Conservation (phyloP, 345 rosid genomes). For the Lepidium sativum region DNA sequence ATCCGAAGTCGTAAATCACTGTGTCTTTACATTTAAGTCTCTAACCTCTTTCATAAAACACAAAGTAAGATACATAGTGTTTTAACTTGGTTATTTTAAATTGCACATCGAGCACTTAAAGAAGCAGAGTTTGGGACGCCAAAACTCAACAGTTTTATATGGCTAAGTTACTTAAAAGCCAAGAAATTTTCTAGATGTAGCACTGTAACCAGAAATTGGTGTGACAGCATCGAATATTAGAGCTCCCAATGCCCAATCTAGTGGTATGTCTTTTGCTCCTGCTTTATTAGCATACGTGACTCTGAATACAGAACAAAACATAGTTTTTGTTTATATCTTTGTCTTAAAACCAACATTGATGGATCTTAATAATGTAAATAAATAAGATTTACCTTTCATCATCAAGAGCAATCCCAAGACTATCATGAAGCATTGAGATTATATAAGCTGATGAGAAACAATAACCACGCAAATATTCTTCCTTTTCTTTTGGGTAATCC, state of each 20-base stretch:
- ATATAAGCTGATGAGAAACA: conserved; percentile 86
- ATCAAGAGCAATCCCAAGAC: conserved; percentile 50
- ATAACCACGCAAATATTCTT: conserved; percentile 50
- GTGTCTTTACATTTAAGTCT: too few species aligned
- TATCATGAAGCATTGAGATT: conserved; percentile 69
- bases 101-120: too few species aligned
- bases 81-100: too few species aligned
- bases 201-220: neutral
- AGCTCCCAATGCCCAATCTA: conserved; percentile 84
- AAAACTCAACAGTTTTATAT: too few species aligned
- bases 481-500: conserved; percentile 33
- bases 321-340: neutral
- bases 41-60: too few species aligned
- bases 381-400: conserved; percentile 34
- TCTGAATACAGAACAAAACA: conserved; percentile 31
- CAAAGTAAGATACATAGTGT: too few species aligned
- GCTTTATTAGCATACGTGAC: conserved; percentile 43
- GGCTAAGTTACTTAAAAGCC: neutral
- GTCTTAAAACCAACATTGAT: neutral
- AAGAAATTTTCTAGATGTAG: neutral
- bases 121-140: too few species aligned
- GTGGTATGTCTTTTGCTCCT: conserved; percentile 38
- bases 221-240: conserved; percentile 50
- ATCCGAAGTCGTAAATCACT: too few species aligned
- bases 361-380: too few species aligned